These are phyloP conservation scores for Fraxinus cuspidata DNA, from an alignment of 257 asterid species.

Conservation along the genomic window DNA sequence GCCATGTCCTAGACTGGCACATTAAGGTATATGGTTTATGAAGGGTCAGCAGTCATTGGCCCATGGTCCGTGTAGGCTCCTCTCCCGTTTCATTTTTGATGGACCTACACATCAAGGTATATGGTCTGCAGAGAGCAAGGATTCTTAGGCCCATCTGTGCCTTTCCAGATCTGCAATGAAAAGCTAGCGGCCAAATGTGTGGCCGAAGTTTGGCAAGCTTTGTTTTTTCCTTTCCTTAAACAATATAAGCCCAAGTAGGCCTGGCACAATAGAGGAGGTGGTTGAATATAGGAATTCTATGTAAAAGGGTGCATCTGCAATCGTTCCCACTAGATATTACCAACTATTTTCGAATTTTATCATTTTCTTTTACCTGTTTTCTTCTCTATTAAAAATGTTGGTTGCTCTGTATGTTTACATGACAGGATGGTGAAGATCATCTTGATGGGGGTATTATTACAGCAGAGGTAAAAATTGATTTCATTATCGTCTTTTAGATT, in stretches of 20 bases:
- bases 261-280: not conserved
- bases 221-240: not conserved
- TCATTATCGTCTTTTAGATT: not conserved
- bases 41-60: not conserved
- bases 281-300: not conserved
- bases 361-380: not conserved
- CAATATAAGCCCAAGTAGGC: not conserved
- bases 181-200: not conserved
- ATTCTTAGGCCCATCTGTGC: not conserved
- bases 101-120: not conserved
- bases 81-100: not conserved
- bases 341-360: not conserved
- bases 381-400: conserved; percentile 16
- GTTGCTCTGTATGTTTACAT: conserved; percentile 27
- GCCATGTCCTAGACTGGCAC: not conserved
- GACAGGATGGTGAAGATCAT: conserved; percentile 61
- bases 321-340: not conserved
- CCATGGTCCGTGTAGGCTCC: not conserved
- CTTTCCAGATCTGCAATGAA: not conserved
- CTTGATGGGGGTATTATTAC: conserved; percentile 53
- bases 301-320: not conserved
- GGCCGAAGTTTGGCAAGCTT: not conserved
- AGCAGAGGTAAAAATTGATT: conserved; percentile 53
- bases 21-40: not conserved
- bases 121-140: not conserved